Base-by-base conservation (phyloP, 345 rosid species). In the Brassica carinata region DNA sequence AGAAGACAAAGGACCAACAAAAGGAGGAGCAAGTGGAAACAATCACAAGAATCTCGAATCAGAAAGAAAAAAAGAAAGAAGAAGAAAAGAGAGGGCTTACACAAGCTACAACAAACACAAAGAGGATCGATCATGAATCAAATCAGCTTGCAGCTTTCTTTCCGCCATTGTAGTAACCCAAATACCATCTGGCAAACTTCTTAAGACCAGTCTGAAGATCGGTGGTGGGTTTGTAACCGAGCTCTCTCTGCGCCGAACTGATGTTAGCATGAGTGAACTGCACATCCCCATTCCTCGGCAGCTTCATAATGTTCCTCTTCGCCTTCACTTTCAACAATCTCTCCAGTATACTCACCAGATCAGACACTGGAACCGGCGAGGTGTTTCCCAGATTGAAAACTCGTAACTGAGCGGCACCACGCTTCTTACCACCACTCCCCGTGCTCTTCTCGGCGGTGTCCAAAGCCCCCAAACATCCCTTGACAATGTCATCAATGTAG, bases 391-490 rank as follows among this genome's bases (percentile, higher is more conserved):
- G 79, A 75, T 93, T 93, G 76, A 84, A 93, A 31, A 93, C 92
- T 84, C 98, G 85, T 83, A 93, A 77, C 63, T 91, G 97, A 11
- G 97, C 98, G 0, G 90, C 87, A 8, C 91, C 86, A 74, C 85
- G 90, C 91, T 93, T 93, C 92, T 89, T 91, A 29, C 97, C 98
- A 36, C 95, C 95, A 77, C 90, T 92, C 18, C 97, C 98, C 0
- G 94, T 92, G 83, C 97, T 94, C 88, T 92, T 94, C 87, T 89
- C 86, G 0, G 97, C 96, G 3, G 98, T 94, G 84, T 91, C 97
- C 73, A 94, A 78, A 1, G 99, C 88, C 5, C 87, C 97, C 59
- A 93, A 79, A 76, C 97, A 94, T 2, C 98, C 98, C 82, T 89
- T 92, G 40, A 92, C 98, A 33, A 94, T 91, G 76, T 94, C 98